These are phyloP conservation scores for Penicillium sp. DNA, from an alignment of 2,329 filamentous ascomycete genomes.

Conservation along the genomic window DNA sequence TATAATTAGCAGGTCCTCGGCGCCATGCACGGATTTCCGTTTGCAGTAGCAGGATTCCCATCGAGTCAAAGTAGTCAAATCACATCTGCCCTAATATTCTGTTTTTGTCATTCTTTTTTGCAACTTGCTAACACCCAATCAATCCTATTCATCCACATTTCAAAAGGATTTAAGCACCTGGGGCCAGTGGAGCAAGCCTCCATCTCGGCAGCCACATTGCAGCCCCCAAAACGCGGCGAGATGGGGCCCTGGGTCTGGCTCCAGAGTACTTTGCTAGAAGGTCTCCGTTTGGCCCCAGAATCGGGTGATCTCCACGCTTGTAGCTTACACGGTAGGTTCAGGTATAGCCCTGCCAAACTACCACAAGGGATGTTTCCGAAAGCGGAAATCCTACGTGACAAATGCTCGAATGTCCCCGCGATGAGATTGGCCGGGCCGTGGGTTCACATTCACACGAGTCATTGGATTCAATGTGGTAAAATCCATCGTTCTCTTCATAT, in stretches of 20 bases:
- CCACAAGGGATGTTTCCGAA: too few relatives aligned
- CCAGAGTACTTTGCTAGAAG: conserved; percentile 2
- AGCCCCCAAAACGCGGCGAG: conserved; percentile 15
- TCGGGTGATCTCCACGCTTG: not conserved
- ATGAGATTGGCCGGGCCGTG: too few relatives aligned
- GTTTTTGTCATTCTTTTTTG: not conserved
- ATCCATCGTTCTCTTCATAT: not conserved
- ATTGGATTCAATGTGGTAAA: not conserved
- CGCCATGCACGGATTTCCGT: not conserved
- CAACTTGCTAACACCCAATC: not conserved
- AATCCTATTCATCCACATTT: not conserved
- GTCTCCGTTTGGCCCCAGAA: not conserved
- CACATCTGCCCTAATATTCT: too few relatives aligned
- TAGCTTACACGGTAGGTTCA: not conserved
- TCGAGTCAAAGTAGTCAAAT: not conserved
- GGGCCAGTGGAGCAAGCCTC: conserved; percentile 26
- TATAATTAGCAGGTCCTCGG: not conserved
- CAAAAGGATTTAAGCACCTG: conserved; percentile 16
- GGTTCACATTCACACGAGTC: too few relatives aligned
- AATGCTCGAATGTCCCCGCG: not conserved
- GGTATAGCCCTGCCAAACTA: not conserved
- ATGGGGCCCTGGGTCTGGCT: conserved; percentile 24
- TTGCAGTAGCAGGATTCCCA: not conserved
- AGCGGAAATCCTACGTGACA: not conserved
- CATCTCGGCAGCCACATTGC: conserved; percentile 20